Conservation (phyloP, 495 filamentous ascomycete genomes). For the Gamarada debralockiae region DNA sequence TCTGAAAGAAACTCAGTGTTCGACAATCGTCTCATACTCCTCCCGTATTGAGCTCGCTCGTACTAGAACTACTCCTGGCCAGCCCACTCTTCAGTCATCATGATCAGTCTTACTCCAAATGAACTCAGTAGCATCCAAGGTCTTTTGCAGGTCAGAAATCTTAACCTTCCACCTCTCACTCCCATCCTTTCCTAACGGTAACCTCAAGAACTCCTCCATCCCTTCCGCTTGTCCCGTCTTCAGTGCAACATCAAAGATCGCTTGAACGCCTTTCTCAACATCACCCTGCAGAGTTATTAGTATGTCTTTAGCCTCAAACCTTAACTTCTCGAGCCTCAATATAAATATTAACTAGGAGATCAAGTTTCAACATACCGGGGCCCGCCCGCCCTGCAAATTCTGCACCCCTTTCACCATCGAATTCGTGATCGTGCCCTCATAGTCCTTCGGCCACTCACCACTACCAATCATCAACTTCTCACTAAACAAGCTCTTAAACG, state of each 20-base stretch:
- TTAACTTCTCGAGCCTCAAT: too few relatives aligned
- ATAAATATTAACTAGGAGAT: too few relatives aligned
- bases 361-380: too few relatives aligned
- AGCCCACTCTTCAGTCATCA: constrained; percentile 12
- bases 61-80: too few relatives aligned
- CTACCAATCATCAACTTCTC: too few relatives aligned
- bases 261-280: constrained; percentile 40
- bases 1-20: too few relatives aligned
- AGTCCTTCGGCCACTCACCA: constrained; percentile 4
- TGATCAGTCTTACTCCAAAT: constrained; percentile 36
- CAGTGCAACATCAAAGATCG: constrained; percentile 45
- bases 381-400: constrained; percentile 20
- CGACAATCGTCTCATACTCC: too few relatives aligned
- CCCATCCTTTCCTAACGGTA: constrained; percentile 45
- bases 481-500: constrained; percentile 34
- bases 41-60: too few relatives aligned
- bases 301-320: too few relatives aligned
- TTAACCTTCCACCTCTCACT: constrained; percentile 31
- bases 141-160: constrained; percentile 28
- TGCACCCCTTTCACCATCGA: constrained; percentile 20
- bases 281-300: constrained; percentile 39
- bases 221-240: constrained; percentile 23
- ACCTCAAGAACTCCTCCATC: constrained; percentile 34
- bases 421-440: constrained; percentile 19
- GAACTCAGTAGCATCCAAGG: constrained; percentile 37